Evolutionary conservation across 2,329 filamentous ascomycete species (phyloP), one percentile per base, ranked within the genome.

Genomic region (Alternaria arbusti): DNA sequence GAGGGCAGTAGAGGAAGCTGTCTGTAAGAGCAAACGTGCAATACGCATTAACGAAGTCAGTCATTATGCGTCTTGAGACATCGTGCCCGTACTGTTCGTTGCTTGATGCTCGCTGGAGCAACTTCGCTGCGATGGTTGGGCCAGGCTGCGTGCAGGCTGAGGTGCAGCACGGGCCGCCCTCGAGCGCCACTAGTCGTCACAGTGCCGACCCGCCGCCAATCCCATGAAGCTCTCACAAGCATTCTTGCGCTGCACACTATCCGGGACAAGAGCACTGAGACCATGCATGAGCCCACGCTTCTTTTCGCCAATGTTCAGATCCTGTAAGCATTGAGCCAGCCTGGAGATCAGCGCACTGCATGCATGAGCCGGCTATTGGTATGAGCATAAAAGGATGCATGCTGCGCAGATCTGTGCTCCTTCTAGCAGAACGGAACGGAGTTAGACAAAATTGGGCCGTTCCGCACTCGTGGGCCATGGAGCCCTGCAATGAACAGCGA

Each of bases 1-100:
- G 59, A 59, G 52, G 22, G 63, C 73, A 58, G 70, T 74, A 5
- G 63, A 71, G 26, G 70, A 70, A 47, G 69, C 57, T 30, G 56
- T 50, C 6, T n/a, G 17, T n/a, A 25, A 22, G 17, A 40, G 8
- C n/a, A 13, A 13, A 36, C 3, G 20, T 32, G 20, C 30, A 22
- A 52, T 15, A 23, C 13, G 30, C 9, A 25, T 36, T 9, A 40
- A 40, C 28, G 22, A 40, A 52, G 22, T 25, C 49, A 8, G 22
- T 25, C 3, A 25, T 6, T 15, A 25, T 52, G 22, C 28, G 20
- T 52, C 30, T 20, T 17, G 44, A 22, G 12, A 23, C 44, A 46
- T 23, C 22, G 44, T 46, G 44, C 44, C 22, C 6, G 22, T 23
- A 46, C 44, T 23, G 22, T 20, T 8, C 44, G 28, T 30, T 32